Evolutionary conservation across 192 early-diverging fungal genomes (phyloP).

Genomic region (Thoreauomyces humboldtii): DNA sequence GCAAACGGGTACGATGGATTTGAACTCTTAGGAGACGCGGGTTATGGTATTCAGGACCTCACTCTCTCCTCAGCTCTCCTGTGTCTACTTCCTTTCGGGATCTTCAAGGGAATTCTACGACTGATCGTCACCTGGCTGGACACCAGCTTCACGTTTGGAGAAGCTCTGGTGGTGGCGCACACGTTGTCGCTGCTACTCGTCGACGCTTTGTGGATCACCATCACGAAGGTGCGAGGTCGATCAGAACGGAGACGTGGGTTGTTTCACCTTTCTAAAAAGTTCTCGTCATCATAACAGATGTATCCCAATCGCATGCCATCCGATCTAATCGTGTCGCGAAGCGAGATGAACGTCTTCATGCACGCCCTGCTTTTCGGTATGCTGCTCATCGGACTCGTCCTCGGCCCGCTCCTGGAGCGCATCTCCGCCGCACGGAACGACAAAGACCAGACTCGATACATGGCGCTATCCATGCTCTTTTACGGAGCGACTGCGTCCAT

Average conservation of each 20-base stretch:
- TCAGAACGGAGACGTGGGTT: conserved; percentile 9
- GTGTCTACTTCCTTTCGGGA: background rate
- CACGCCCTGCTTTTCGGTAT: conserved; percentile 68
- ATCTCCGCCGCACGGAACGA: conserved; percentile 41
- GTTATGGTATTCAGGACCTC: conserved; percentile 5
- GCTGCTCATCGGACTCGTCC: conserved; percentile 59
- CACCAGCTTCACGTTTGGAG: conserved; percentile 65
- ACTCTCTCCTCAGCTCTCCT: background rate
- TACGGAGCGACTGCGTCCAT: conserved; percentile 40
- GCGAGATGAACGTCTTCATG: conserved; percentile 47
- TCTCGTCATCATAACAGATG: background rate
- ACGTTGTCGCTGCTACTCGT: conserved; percentile 50
- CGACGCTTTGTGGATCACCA: conserved; percentile 41
- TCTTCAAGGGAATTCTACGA: conserved; percentile 10
- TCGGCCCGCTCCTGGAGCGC: conserved; percentile 44
- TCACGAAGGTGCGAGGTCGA: conserved; percentile 34
- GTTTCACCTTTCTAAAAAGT: background rate
- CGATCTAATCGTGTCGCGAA: conserved; percentile 16
- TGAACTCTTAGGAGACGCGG: too few species aligned
- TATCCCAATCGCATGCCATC: conserved; percentile 9
- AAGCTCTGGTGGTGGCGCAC: conserved; percentile 61
- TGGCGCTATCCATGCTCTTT: conserved; percentile 24
- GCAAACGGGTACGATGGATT: background rate
- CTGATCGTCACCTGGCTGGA: conserved; percentile 25
- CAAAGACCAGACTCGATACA: background rate